These are phyloP conservation scores for Lobosporangium transversale DNA, from an alignment of 192 early-diverging fungal genomes.

Conservation along the genomic window DNA sequence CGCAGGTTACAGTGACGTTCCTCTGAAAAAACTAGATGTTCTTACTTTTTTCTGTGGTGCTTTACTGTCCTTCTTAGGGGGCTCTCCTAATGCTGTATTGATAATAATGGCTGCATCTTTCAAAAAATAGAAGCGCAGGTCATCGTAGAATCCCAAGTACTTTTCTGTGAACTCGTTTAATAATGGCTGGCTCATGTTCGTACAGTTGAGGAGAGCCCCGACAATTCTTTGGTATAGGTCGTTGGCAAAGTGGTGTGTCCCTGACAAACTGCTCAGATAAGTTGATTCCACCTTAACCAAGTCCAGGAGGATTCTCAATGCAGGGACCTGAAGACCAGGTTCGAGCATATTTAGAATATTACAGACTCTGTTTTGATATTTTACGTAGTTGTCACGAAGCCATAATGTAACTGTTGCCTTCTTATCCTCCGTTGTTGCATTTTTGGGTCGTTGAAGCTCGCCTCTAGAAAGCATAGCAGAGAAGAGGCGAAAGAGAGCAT, in stretches of 20 bases:
- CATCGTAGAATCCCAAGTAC: conserved; percentile 83
- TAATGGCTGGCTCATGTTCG: conserved; percentile 70
- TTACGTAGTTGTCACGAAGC: conserved; percentile 80
- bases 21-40: too few relatives aligned
- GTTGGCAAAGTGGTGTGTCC: conserved; percentile 75
- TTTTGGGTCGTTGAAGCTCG: conserved; percentile 57
- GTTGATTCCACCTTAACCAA: conserved; percentile 74
- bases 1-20: too few relatives aligned
- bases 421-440: conserved; percentile 48
- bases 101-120: conserved; percentile 66
- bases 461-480: conserved; percentile 57
- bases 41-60: conserved; percentile 15
- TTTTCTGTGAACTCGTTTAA: conserved; percentile 71
- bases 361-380: conserved; percentile 69
- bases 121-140: conserved; percentile 87
- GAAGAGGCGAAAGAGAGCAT: conserved; percentile 80
- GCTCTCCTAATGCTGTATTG: conserved; percentile 23
- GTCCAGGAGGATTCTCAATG: conserved; percentile 77
- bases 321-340: conserved; percentile 77
- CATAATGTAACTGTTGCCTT: conserved; percentile 72
- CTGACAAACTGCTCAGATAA: conserved; percentile 35
- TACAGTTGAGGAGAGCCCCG: conserved; percentile 64
- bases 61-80: conserved; percentile 22
- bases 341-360: conserved; percentile 66
- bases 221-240: conserved; percentile 67